phyloP scores from a whole-genome alignment of 2,329 filamentous ascomycete genomes.

The Nothopassalora personata region DNA sequence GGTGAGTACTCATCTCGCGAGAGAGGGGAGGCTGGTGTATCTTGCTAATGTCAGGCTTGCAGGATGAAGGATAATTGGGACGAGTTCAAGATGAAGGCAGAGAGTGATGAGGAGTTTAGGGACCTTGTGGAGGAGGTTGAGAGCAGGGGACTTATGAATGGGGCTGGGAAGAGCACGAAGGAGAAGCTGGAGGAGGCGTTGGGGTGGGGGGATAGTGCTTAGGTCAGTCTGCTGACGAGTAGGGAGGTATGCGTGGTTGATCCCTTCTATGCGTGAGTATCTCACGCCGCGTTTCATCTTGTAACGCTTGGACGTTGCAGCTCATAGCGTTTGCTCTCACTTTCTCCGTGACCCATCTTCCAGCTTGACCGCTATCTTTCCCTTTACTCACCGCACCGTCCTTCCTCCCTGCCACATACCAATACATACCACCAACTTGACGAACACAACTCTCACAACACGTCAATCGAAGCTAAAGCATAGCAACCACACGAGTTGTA shows the following conservation, averaged over 20 bases:
- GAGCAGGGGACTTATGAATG: constrained; percentile 26
- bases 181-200: constrained; percentile 26
- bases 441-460: too few species aligned
- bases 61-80: constrained; percentile 29
- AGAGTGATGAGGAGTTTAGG: constrained; percentile 32
- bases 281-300: too few species aligned
- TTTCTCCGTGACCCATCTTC: too few species aligned
- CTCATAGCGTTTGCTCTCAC: too few species aligned
- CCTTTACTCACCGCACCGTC: too few species aligned
- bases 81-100: constrained; percentile 31
- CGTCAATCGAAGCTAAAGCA: too few species aligned
- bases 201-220: constrained; percentile 28
- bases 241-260: background rate
- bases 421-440: too few species aligned
- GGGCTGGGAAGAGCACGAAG: constrained; percentile 14
- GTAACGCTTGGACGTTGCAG: too few species aligned
- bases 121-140: constrained; percentile 31
- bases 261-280: background rate
- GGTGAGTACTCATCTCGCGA: background rate
- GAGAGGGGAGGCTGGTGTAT: background rate
- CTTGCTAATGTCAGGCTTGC: constrained; percentile 14
- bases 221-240: background rate
- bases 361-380: too few species aligned
- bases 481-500: too few species aligned
- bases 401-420: too few species aligned